Conservation (phyloP, 1,139 yeast species). For the Yamadazyma siamensis region DNA sequence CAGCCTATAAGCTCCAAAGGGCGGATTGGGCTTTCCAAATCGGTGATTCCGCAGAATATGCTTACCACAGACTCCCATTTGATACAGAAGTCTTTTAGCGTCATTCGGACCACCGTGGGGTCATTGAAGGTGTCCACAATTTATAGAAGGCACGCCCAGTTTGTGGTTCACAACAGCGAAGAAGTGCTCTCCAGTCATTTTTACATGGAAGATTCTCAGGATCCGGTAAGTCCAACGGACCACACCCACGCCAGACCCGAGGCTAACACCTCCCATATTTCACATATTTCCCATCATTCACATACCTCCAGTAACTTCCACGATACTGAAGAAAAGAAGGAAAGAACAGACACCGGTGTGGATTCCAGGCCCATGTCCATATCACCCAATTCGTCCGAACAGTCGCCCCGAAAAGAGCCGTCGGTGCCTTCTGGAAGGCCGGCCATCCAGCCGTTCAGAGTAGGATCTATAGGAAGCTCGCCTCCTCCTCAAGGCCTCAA, state of each 20-base stretch:
- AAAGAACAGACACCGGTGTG: too few species aligned
- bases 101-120: constrained; percentile 75
- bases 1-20: constrained; percentile 79
- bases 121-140: constrained; percentile 71
- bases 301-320: too few species aligned
- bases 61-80: constrained; percentile 48
- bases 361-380: constrained; percentile 16
- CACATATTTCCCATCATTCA: too few species aligned
- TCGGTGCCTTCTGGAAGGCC: constrained; percentile 25
- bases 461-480: constrained; percentile 56
- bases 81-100: constrained; percentile 58
- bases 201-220: constrained; percentile 25
- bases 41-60: constrained; percentile 49
- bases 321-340: too few species aligned
- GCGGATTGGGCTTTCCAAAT: constrained; percentile 75
- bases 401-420: constrained; percentile 17
- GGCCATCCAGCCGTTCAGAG: constrained; percentile 55
- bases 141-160: constrained; percentile 68
- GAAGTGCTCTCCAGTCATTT: constrained; percentile 58
- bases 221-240: background rate
- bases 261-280: too few species aligned
- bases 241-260: background rate
- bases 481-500: constrained; percentile 25
- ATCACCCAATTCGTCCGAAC: constrained; percentile 26
- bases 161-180: constrained; percentile 65